phyloP scores from a whole-genome alignment of 2,329 filamentous ascomycete genomes.

The Grosmannia serpens region DNA sequence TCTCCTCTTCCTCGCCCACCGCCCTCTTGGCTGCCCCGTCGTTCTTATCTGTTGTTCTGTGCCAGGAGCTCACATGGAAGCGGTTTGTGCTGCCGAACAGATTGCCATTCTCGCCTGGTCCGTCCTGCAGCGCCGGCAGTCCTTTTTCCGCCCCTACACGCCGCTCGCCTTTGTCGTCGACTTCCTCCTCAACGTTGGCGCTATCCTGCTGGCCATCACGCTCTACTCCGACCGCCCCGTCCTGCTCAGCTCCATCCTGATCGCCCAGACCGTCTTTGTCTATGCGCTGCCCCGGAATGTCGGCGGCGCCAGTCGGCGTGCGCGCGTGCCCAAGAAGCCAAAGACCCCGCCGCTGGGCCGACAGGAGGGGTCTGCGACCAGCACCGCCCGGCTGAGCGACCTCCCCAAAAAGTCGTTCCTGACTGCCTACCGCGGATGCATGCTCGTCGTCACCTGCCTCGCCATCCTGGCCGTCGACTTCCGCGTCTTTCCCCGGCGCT shows the following conservation, averaged over 20 bases:
- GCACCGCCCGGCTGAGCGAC: slow-evolving; percentile 21
- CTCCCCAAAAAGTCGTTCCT: slow-evolving; percentile 83
- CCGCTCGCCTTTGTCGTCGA: slow-evolving; percentile 60
- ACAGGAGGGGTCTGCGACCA: background rate
- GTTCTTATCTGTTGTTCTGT: background rate
- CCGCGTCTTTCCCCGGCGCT: slow-evolving; percentile 79
- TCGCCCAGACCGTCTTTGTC: slow-evolving; percentile 58
- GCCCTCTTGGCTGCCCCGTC: background rate
- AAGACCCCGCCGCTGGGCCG: too few relatives aligned
- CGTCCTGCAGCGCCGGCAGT: slow-evolving; percentile 69
- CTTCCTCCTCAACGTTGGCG: slow-evolving; percentile 76
- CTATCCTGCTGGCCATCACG: slow-evolving; percentile 74
- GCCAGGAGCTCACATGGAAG: background rate
- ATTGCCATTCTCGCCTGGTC: slow-evolving; percentile 79
- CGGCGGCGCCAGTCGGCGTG: slow-evolving; percentile 19
- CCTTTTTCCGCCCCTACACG: slow-evolving; percentile 70
- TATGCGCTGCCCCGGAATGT: slow-evolving; percentile 38
- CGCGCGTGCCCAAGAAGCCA: slow-evolving; percentile 27
- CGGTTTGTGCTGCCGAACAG: slow-evolving; percentile 32
- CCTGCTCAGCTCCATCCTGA: slow-evolving; percentile 62
- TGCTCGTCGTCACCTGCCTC: slow-evolving; percentile 83
- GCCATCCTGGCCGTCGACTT: slow-evolving; percentile 98
- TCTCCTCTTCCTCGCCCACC: slow-evolving; percentile 4
- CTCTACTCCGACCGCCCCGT: slow-evolving; percentile 67
- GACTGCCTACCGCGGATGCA: slow-evolving; percentile 78